Evolutionary conservation across 2,329 filamentous ascomycete species (phyloP).

Genomic region (Fusarium tuaranense): DNA sequence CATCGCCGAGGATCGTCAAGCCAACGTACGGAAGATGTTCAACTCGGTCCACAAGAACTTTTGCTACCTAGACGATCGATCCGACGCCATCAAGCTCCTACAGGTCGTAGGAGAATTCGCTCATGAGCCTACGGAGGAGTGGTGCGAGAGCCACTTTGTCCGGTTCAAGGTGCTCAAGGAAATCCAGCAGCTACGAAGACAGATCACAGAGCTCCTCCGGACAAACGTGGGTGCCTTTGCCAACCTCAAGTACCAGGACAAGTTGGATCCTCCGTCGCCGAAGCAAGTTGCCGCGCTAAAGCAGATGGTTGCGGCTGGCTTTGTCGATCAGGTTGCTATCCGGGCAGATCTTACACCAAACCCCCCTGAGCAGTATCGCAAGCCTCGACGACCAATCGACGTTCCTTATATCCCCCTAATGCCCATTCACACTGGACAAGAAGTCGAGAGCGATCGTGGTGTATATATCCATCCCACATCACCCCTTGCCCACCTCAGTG

Average conservation of each 20-base stretch:
- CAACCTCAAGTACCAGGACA: slow-evolving; percentile 67
- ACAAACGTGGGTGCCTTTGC: slow-evolving; percentile 77
- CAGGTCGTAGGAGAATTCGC: slow-evolving; percentile 90
- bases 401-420: slow-evolving; percentile 91
- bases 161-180: slow-evolving; percentile 89
- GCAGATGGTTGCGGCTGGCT: slow-evolving; percentile 91
- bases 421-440: slow-evolving; percentile 64
- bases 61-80: slow-evolving; percentile 82
- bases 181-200: slow-evolving; percentile 82
- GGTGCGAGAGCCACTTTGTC: slow-evolving; percentile 87
- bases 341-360: slow-evolving; percentile 86
- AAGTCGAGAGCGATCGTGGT: slow-evolving; percentile 67
- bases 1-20: slow-evolving; percentile 76
- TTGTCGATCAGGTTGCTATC: slow-evolving; percentile 94
- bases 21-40: slow-evolving; percentile 69
- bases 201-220: slow-evolving; percentile 84
- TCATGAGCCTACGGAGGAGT: slow-evolving; percentile 76
- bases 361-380: slow-evolving; percentile 74
- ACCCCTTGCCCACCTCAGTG: slow-evolving; percentile 76
- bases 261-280: slow-evolving; percentile 68
- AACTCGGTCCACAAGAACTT: slow-evolving; percentile 83
- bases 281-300: slow-evolving; percentile 84
- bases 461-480: slow-evolving; percentile 93
- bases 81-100: slow-evolving; percentile 90
- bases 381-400: slow-evolving; percentile 87